Conservation (phyloP, 306 rosid species). For the Nissolia schottii region DNA sequence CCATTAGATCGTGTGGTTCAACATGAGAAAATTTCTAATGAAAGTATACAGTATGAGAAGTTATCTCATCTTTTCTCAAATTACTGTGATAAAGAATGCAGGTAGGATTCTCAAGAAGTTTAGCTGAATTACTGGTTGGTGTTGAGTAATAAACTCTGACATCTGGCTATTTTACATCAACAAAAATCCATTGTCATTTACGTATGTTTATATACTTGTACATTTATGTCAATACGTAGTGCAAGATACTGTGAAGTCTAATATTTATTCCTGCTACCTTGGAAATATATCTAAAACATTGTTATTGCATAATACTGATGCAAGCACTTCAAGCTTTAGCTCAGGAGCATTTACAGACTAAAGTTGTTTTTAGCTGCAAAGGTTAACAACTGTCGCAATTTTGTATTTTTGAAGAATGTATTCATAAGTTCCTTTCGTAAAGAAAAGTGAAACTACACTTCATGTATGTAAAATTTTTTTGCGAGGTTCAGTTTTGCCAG, state of each 20-base stretch:
- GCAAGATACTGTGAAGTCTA: background rate
- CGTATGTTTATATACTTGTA: background rate
- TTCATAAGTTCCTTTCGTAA: background rate
- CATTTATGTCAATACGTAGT: background rate
- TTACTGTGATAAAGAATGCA: background rate
- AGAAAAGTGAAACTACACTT: constrained; percentile 13
- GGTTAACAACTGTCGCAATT: background rate
- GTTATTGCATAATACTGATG: background rate
- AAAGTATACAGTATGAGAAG: background rate
- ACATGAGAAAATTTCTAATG: background rate
- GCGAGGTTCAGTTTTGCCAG: constrained; percentile 16
- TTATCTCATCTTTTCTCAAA: background rate
- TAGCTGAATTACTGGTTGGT: background rate
- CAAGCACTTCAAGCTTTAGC: background rate
- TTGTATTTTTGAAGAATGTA: constrained; percentile 1
- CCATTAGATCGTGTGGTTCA: background rate
- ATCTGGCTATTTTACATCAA: background rate
- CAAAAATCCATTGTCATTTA: background rate
- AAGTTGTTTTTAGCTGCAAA: background rate
- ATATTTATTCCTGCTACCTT: background rate
- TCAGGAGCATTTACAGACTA: background rate
- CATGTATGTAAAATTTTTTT: background rate
- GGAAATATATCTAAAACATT: background rate
- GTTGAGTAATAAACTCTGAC: background rate
- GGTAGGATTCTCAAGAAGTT: background rate